Percentiles rank a stretch among this genome's conserved stretches.
Evolutionary conservation across 192 early-diverging fungal genomes (phyloP).

Genomic region (Coemansia asiatica): DNA sequence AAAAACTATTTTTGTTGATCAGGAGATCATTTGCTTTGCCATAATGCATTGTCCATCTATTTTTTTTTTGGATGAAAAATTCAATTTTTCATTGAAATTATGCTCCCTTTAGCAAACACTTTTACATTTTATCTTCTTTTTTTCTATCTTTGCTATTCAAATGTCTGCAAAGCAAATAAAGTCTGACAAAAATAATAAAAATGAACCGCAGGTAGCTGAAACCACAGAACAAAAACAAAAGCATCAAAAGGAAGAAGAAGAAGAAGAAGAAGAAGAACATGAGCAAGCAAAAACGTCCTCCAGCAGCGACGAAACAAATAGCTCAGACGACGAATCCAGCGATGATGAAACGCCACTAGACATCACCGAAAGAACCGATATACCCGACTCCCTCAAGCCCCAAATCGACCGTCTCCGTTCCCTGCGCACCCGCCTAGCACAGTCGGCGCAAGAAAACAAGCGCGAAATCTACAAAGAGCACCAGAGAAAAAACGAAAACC

Average conservation of each 20-base stretch:
- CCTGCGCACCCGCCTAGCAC: constrained; percentile 24
- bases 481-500: constrained; percentile 70
- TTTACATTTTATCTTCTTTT: constrained; percentile 5
- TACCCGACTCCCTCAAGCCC: constrained; percentile 29
- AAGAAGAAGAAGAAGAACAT: background rate
- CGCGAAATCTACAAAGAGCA: constrained; percentile 74
- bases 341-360: constrained; percentile 14
- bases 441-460: constrained; percentile 63
- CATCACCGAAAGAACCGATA: constrained; percentile 37
- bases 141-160: background rate
- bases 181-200: background rate
- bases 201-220: background rate
- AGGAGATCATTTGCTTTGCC: background rate
- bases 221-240: background rate
- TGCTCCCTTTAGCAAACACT: background rate
- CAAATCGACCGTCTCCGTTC: constrained; percentile 30
- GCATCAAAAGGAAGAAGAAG: background rate
- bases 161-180: background rate
- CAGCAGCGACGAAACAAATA: constrained; percentile 4
- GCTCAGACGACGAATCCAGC: background rate
- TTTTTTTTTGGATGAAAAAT: background rate
- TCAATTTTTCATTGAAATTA: no score
- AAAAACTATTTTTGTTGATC: background rate
- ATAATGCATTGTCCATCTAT: no score
- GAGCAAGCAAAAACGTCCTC: background rate